These are phyloP conservation scores for Gonium pectorale DNA, from an alignment of 139 green algal species.

Conservation along the genomic window DNA sequence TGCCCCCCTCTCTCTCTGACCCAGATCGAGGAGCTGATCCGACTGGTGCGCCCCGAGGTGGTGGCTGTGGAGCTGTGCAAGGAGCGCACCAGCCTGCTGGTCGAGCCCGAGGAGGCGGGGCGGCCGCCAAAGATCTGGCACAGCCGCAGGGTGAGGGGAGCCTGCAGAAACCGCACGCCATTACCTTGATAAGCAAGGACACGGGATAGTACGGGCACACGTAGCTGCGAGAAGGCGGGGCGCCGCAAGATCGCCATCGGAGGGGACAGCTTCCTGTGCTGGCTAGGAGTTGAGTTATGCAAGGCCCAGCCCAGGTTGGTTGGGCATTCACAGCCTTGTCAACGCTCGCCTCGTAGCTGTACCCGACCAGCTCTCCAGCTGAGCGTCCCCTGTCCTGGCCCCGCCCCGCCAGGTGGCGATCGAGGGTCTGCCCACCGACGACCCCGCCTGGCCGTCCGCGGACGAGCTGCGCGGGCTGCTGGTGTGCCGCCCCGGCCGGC, in stretches of 20 bases:
- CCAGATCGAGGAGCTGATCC: constrained; percentile 48
- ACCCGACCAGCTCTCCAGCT: too few relatives aligned
- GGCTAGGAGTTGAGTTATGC: too few relatives aligned
- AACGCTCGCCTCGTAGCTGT: too few relatives aligned
- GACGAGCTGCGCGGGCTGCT: constrained; percentile 68
- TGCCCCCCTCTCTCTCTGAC: background rate
- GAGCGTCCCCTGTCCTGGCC: too few relatives aligned
- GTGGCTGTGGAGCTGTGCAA: constrained; percentile 90
- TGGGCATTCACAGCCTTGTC: too few relatives aligned
- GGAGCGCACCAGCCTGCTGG: constrained; percentile 79
- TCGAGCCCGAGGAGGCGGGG: constrained; percentile 52
- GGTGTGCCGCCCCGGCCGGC: constrained; percentile 44
- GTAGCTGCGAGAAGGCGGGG: too few relatives aligned
- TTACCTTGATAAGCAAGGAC: too few relatives aligned
- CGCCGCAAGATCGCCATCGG: too few relatives aligned
- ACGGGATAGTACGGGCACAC: too few relatives aligned
- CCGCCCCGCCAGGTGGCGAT: constrained; percentile 28
- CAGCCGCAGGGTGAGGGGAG: constrained; percentile 57
- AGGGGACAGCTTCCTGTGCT: too few relatives aligned
- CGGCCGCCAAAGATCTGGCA: constrained; percentile 69
- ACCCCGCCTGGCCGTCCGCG: constrained; percentile 60
- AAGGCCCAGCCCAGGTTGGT: too few relatives aligned
- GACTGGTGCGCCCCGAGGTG: constrained; percentile 62
- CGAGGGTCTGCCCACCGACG: constrained; percentile 57
- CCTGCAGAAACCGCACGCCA: too few relatives aligned